Evolutionary conservation across 1,284 basidiomycete species (phyloP).

Genomic region (Ganoderma lingzhi): DNA sequence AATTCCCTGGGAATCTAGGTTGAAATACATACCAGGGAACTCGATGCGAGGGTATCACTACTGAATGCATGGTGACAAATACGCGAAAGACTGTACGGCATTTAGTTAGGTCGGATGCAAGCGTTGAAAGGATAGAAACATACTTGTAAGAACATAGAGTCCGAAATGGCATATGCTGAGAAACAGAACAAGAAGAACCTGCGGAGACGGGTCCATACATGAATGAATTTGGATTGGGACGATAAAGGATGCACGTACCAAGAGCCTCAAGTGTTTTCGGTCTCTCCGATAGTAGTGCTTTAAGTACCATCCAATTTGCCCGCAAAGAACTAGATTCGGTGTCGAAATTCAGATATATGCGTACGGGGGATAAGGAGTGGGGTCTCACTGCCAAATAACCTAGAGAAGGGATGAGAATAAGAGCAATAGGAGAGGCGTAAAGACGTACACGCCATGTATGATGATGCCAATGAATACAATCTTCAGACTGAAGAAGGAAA

Average conservation of each 20-base stretch:
- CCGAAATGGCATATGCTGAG: slow-evolving; percentile 4
- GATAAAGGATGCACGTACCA: neutral
- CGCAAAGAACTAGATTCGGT: neutral
- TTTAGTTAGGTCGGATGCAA: neutral
- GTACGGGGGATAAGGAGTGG: neutral
- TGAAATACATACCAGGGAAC: neutral
- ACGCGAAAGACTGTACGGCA: neutral
- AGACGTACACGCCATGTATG: neutral
- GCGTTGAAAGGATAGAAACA: neutral
- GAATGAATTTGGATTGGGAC: neutral
- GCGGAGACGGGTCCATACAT: too few relatives aligned
- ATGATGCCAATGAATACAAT: neutral
- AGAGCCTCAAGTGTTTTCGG: neutral
- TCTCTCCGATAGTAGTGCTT: slow-evolving; percentile 1
- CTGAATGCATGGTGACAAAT: slow-evolving; percentile 5
- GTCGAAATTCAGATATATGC: neutral
- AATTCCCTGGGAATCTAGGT: neutral
- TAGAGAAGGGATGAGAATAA: neutral
- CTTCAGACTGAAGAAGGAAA: neutral
- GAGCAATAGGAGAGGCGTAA: neutral
- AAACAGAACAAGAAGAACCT: neutral
- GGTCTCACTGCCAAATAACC: neutral
- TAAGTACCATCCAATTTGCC: neutral
- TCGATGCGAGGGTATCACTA: neutral
- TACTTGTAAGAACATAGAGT: neutral